Conservation (phyloP, 2,329 filamentous ascomycete genomes). For the Fusarium buxicola region DNA sequence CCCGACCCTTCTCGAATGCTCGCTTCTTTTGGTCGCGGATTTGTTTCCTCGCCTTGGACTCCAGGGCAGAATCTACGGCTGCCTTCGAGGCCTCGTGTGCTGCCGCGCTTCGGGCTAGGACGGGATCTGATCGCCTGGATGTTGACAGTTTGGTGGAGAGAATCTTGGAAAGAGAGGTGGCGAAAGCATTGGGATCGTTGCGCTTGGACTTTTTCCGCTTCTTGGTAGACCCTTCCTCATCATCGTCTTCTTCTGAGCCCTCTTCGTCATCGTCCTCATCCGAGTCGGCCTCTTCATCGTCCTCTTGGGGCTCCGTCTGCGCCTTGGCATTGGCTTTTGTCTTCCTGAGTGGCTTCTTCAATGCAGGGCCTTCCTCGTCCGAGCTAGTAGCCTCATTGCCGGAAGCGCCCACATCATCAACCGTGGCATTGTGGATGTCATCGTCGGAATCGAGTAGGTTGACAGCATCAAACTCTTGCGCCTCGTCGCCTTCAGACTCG, state of each 20-base stretch:
- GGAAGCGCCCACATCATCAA: slow-evolving; percentile 60
- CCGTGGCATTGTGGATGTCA: slow-evolving; percentile 64
- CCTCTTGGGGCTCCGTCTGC: slow-evolving; percentile 37
- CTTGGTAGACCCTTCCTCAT: slow-evolving; percentile 52
- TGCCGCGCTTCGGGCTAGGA: slow-evolving; percentile 84
- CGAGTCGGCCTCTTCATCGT: slow-evolving; percentile 41
- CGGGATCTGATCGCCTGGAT: slow-evolving; percentile 85
- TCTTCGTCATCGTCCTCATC: slow-evolving; percentile 42
- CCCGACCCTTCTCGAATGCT: slow-evolving; percentile 85
- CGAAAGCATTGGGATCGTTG: slow-evolving; percentile 91
- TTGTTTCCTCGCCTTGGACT: slow-evolving; percentile 82
- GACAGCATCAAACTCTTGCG: slow-evolving; percentile 61
- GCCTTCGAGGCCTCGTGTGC: slow-evolving; percentile 79
- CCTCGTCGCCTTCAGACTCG: slow-evolving; percentile 60
- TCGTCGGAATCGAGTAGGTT: slow-evolving; percentile 69
- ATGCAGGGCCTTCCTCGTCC: slow-evolving; percentile 50
- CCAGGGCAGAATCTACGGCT: slow-evolving; percentile 80
- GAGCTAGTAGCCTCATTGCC: slow-evolving; percentile 53
- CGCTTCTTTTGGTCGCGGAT: slow-evolving; percentile 83
- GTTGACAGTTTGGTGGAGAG: slow-evolving; percentile 87
- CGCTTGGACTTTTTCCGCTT: slow-evolving; percentile 76
- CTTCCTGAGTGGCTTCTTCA: slow-evolving; percentile 48
- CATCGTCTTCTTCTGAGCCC: slow-evolving; percentile 52
- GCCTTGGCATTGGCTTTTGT: slow-evolving; percentile 46
- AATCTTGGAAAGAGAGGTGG: slow-evolving; percentile 93